Conservation (phyloP, 2,329 filamentous ascomycete genomes). For the Colletotrichum tanaceti region DNA sequence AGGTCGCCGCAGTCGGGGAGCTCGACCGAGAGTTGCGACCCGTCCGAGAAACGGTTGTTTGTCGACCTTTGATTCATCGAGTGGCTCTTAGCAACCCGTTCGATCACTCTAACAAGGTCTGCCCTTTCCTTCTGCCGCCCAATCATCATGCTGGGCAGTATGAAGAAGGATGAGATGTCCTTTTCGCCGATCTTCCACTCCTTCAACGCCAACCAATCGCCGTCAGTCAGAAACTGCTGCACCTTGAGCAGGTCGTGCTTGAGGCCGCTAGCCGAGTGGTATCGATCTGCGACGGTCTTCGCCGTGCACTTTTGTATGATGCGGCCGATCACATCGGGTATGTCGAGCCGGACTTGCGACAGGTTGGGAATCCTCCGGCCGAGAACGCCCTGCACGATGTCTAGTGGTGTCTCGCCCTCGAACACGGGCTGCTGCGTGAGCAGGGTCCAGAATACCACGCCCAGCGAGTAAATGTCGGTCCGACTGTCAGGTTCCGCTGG, state of each 20-base stretch:
- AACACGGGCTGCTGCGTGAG: slow-evolving; percentile 84
- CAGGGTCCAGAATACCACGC: slow-evolving; percentile 88
- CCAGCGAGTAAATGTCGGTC: slow-evolving; percentile 93
- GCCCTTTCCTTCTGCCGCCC: slow-evolving; percentile 80
- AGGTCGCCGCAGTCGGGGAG: slow-evolving; percentile 60
- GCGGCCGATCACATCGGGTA: slow-evolving; percentile 83
- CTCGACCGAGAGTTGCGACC: slow-evolving; percentile 65
- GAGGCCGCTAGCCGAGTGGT: slow-evolving; percentile 88
- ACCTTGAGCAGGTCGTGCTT: slow-evolving; percentile 83
- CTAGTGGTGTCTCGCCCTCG: slow-evolving; percentile 81
- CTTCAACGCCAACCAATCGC: slow-evolving; percentile 76
- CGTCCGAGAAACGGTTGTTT: slow-evolving; percentile 62
- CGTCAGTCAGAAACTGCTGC: slow-evolving; percentile 78
- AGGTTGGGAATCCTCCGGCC: slow-evolving; percentile 81
- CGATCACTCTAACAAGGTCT: slow-evolving; percentile 78
- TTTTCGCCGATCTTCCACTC: slow-evolving; percentile 82
- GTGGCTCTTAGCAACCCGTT: slow-evolving; percentile 78
- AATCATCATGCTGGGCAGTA: slow-evolving; percentile 83
- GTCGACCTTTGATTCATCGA: slow-evolving; percentile 56
- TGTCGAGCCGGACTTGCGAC: slow-evolving; percentile 80
- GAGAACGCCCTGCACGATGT: slow-evolving; percentile 91
- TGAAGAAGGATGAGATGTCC: slow-evolving; percentile 93
- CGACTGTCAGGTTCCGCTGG: slow-evolving; percentile 90
- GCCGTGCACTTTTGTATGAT: slow-evolving; percentile 94
- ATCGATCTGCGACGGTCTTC: slow-evolving; percentile 87